These are phyloP conservation scores for Globisporangium carolinianum DNA, from an alignment of 352 stramenopile species.

Conservation along the genomic window DNA sequence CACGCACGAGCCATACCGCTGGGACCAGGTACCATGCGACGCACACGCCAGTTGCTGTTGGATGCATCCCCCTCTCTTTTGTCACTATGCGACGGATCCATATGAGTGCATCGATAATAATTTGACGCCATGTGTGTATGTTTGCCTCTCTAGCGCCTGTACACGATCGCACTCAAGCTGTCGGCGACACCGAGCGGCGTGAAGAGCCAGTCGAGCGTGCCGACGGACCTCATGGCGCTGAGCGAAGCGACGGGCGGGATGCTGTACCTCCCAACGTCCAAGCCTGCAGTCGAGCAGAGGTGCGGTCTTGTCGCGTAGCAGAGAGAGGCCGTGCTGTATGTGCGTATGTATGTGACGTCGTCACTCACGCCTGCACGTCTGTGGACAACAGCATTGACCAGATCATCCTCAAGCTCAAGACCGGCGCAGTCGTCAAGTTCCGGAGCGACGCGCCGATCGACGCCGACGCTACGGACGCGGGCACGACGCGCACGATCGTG, in stretches of 20 bases:
- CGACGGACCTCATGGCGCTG: constrained; percentile 79
- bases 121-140: neutral
- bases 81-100: neutral
- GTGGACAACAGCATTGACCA: constrained; percentile 59
- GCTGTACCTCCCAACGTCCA: constrained; percentile 79
- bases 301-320: neutral
- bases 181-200: constrained; percentile 46
- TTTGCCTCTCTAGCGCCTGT: constrained; percentile 32
- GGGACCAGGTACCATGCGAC: constrained; percentile 49
- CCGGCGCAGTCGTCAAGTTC: constrained; percentile 77
- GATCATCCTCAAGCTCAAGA: constrained; percentile 78
- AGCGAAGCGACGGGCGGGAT: constrained; percentile 79
- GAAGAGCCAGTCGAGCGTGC: constrained; percentile 39
- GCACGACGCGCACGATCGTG: constrained; percentile 55
- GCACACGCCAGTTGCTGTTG: no score
- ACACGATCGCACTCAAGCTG: constrained; percentile 78
- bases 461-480: constrained; percentile 32
- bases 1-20: constrained; percentile 78
- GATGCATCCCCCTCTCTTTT: neutral
- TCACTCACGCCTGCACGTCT: neutral
- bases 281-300: constrained; percentile 59
- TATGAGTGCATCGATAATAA: no score
- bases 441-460: constrained; percentile 46
- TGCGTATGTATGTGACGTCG: neutral
- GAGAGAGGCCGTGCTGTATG: neutral